Base-by-base conservation (phyloP, 208 protist species). In the Trypanosoma melophagium region DNA sequence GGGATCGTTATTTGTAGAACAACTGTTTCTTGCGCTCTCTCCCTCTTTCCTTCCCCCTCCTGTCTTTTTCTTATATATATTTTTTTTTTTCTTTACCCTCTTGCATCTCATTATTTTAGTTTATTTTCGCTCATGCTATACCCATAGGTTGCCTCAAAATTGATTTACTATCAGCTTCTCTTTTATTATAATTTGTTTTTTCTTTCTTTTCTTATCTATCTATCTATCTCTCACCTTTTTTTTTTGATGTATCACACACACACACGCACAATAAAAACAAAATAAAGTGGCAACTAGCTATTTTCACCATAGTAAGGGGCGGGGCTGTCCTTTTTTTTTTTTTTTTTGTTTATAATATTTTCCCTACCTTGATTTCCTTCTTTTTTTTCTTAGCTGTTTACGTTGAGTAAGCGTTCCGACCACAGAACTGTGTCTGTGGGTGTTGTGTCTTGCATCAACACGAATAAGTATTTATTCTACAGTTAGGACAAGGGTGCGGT, bases 141-240 rank as follows among this genome's bases (percentile, higher is more conserved):
- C 24, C n/a, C 12, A 42, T 14, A 47, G 9, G 9, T 47, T 47
- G 3, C 10, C 10, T 55, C n/a, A 3, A 55, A 21, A 22, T 55
- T 55, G 24, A 61, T 25, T 75, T 31, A 13, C 28, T 44, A 16
- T 57, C 9, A 12, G n/a, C 25, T 21, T 70, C 55, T n/a, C 12
- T 60, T 22, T 60, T 68, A 66, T 13, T 60, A 53, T 55, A 10
- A 42, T 53, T n/a, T 42, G 42, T 51, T 7, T 5, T 57, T 60
- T 63, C 31, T 35, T 35, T 65, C 40, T 4, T 63, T 14, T 47
- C 76, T 60, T 63, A 64, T 55, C 28, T 55, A 69, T 62, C 28
- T 52, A 58, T 59, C n/a, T 57, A 57, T 58, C 19, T 59, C 44
- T 45, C 3, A 58, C 9, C 42, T 41, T 42, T 19, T 44, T 19